Conservation (phyloP, 805 yeast species). For the Peterozyma toletana region DNA sequence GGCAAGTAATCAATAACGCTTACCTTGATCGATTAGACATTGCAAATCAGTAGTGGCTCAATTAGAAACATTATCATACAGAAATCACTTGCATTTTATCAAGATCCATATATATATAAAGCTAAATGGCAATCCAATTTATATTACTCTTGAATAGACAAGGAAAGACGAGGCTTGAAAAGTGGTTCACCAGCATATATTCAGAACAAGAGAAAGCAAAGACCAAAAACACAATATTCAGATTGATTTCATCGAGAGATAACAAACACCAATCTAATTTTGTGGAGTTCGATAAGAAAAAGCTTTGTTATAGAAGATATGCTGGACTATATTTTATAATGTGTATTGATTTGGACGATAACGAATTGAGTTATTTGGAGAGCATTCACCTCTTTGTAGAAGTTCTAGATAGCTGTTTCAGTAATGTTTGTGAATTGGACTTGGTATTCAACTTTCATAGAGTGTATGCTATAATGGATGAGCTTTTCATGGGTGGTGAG, state of each 20-base stretch:
- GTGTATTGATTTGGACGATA: conserved; percentile 73
- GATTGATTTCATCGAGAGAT: conserved; percentile 75
- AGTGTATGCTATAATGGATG: conserved; percentile 77
- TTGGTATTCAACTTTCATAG: conserved; percentile 87
- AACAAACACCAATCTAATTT: conserved; percentile 59
- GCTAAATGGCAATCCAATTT: conserved; percentile 68
- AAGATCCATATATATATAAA: neutral
- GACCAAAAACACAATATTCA: conserved; percentile 60
- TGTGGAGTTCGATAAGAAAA: conserved; percentile 40
- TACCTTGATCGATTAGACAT: too few species aligned
- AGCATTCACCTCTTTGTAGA: conserved; percentile 86
- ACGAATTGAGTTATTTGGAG: conserved; percentile 77
- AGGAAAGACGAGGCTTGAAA: conserved; percentile 83
- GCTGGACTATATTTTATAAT: conserved; percentile 90
- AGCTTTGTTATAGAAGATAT: conserved; percentile 79
- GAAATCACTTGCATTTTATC: too few species aligned
- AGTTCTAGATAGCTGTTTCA: conserved; percentile 76
- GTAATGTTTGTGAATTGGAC: conserved; percentile 90
- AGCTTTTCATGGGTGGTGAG: conserved; percentile 86
- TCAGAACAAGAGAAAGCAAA: conserved; percentile 38
- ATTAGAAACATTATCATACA: too few species aligned
- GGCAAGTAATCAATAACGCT: too few species aligned
- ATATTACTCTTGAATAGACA: conserved; percentile 82
- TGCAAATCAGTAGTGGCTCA: too few species aligned
- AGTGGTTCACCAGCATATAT: conserved; percentile 46